Evolutionary conservation across 1,139 yeast species (phyloP).

Genomic region (Candida tetrigidarum): DNA sequence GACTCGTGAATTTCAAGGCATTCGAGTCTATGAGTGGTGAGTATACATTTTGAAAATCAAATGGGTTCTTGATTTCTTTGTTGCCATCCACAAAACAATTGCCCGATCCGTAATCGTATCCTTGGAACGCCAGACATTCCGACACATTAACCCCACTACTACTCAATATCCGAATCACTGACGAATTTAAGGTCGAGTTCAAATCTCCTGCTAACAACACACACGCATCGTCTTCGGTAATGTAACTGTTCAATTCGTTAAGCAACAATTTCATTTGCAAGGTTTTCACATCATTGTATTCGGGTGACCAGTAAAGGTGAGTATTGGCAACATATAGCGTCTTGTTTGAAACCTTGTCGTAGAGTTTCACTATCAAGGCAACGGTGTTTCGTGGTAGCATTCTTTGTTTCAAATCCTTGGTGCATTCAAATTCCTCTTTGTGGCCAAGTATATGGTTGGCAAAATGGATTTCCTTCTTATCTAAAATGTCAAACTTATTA

Average conservation of each 20-base stretch:
- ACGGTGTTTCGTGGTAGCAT: slow-evolving; percentile 60
- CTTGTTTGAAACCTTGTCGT: slow-evolving; percentile 43
- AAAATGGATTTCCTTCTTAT: slow-evolving; percentile 43
- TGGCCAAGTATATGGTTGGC: slow-evolving; percentile 36
- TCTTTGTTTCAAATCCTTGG: slow-evolving; percentile 37
- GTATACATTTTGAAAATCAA: slow-evolving; percentile 25
- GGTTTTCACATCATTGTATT: slow-evolving; percentile 56
- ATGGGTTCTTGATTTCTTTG: slow-evolving; percentile 25
- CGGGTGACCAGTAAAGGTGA: slow-evolving; percentile 61
- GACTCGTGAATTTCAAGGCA: slow-evolving; percentile 50
- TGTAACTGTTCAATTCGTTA: slow-evolving; percentile 26
- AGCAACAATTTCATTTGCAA: slow-evolving; percentile 56
- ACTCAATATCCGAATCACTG: slow-evolving; percentile 49
- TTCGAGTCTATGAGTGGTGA: slow-evolving; percentile 20
- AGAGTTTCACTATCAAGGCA: slow-evolving; percentile 49
- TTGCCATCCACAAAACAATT: slow-evolving; percentile 23
- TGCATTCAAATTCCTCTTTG: slow-evolving; percentile 35
- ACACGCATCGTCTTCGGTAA: slow-evolving; percentile 17
- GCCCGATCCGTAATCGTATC: slow-evolving; percentile 36
- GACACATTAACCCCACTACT: slow-evolving; percentile 36
- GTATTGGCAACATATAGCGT: slow-evolving; percentile 55
- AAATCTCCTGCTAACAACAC: slow-evolving; percentile 54
- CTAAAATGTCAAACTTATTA: slow-evolving; percentile 48
- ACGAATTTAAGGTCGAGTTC: slow-evolving; percentile 53
- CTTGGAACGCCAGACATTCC: slow-evolving; percentile 26